Base-by-base conservation (phyloP, 352 stramenopile species). In the Phytopythium sindhum region DNA sequence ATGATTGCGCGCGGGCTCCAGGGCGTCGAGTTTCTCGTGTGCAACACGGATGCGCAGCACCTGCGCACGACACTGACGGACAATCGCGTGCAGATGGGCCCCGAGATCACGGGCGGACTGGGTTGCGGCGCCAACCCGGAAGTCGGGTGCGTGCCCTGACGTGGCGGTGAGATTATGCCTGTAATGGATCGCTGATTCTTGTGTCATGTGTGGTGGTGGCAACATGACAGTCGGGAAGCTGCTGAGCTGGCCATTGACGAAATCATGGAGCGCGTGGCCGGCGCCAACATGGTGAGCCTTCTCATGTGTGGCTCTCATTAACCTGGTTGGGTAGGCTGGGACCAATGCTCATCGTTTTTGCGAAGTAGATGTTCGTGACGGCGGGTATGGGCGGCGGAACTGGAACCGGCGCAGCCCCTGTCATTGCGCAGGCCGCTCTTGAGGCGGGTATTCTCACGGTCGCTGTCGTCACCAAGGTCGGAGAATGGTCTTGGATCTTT, bases 21-120 rank as follows among this genome's bases (percentile, higher is more conserved):
- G 65, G 86, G 86, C 50, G 86, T 95, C 29, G 85, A 95, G 62
- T 95, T 95, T 51, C 71, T 97, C 39, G 90, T 97, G 33, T 97
- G 90, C 78, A 97, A 97, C 74, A 97, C 90, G 45, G 90, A 97
- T 55, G 87, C 90, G 41, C 90, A 97, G 80, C 90, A 97, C 56
- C 69, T 97, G 60, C 88, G 88, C 61, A 96, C 88, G 57, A 96
- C 87, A 17, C 68, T 97, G 41, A 97, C 90, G 28, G 89, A 97
- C 60, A 97, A 97, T 67, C 86, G 90, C 53, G 75, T 97, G 64
- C 90, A 97, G 66, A 95, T 95, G 86, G 84, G 83, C 4, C 88
- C 90, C 17, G 86, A 95, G 31, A 70, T 97, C 61, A 97, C 90
- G 47, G 80, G 88, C 50, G 86, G 86, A 14, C 69, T 95, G 6